Percentiles rank a stretch among this genome's conserved stretches.
Conservation (phyloP, 108 stramenopile genomes). For the Pseudonitzschia delicatissima region DNA sequence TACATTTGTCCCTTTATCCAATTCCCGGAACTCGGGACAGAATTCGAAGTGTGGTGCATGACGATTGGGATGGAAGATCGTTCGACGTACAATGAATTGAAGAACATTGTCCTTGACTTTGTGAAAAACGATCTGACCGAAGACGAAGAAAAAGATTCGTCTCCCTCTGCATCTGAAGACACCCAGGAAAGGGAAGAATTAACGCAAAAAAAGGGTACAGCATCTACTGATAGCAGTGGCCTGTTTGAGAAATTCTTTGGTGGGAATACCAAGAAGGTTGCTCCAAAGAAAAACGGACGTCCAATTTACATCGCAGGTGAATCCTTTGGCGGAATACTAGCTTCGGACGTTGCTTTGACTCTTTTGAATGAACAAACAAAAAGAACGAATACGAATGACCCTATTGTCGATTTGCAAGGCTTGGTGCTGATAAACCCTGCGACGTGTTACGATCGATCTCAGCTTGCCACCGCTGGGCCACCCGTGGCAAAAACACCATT, state of each 20-base stretch:
- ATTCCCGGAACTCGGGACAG: slow-evolving; percentile 68
- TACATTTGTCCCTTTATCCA: slow-evolving; percentile 75
- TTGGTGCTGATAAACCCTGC: slow-evolving; percentile 82
- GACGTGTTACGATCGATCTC: slow-evolving; percentile 75
- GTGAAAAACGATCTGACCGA: slow-evolving; percentile 13
- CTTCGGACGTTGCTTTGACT: slow-evolving; percentile 58
- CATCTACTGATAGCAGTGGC: neutral
- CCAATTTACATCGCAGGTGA: slow-evolving; percentile 79
- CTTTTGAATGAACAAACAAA: slow-evolving; percentile 27
- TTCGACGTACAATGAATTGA: slow-evolving; percentile 74
- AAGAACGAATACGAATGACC: neutral
- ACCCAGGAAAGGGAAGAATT: neutral
- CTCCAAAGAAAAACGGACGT: slow-evolving; percentile 9
- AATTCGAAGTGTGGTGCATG: slow-evolving; percentile 82
- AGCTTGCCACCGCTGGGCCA: slow-evolving; percentile 62
- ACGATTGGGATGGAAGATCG: slow-evolving; percentile 66
- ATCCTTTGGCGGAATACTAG: slow-evolving; percentile 84
- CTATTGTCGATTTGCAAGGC: slow-evolving; percentile 40
- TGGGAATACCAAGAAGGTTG: slow-evolving; percentile 3
- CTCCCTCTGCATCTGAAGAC: neutral
- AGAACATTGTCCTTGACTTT: slow-evolving; percentile 46
- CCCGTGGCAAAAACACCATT: slow-evolving; percentile 48
- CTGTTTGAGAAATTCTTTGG: neutral
- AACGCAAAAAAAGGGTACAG: neutral
- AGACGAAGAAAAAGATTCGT: neutral